A percentile compares a stretch with the other conserved stretches of the same genome.
Conservation (phyloP, 2,329 filamentous ascomycete species). For the Rhytidhysteron rufulum region DNA sequence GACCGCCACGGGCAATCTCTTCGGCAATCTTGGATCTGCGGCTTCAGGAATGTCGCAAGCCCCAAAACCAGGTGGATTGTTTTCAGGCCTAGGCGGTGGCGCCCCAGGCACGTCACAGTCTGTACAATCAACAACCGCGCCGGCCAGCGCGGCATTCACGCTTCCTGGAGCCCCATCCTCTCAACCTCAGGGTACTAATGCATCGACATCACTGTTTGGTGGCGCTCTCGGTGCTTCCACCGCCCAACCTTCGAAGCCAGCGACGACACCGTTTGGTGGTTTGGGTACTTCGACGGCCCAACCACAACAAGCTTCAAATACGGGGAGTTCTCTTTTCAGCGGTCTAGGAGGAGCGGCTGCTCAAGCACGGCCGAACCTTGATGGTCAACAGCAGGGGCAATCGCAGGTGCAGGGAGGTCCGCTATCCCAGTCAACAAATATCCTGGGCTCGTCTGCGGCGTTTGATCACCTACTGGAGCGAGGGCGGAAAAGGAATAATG, state of each 20-base stretch:
- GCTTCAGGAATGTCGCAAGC: neutral
- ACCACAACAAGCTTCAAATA: neutral
- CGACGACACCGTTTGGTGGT: conserved; percentile 2
- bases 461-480: conserved; percentile 63
- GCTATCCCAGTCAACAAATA: conserved; percentile 28
- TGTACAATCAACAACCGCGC: neutral
- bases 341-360: conserved; percentile 1
- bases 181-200: conserved; percentile 8
- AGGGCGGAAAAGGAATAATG: conserved; percentile 64
- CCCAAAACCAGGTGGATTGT: conserved; percentile 3
- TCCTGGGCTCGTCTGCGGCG: conserved; percentile 51
- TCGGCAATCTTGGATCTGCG: conserved; percentile 20
- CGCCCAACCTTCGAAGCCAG: conserved; percentile 26
- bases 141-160: neutral
- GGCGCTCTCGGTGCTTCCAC: conserved; percentile 2
- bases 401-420: conserved; percentile 26
- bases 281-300: conserved; percentile 1
- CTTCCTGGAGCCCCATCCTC: conserved; percentile 11
- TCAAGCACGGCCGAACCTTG: conserved; percentile 16
- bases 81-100: conserved; percentile 5
- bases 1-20: conserved; percentile 23
- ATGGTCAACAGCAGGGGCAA: conserved; percentile 14
- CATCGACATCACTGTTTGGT: conserved; percentile 11
- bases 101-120: neutral
- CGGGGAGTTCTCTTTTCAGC: conserved; percentile 1